Percentiles rank a stretch among this genome's conserved stretches.
phyloP scores from a whole-genome alignment of 768 basidiomycete genomes.

The Tylopilus balloui region DNA sequence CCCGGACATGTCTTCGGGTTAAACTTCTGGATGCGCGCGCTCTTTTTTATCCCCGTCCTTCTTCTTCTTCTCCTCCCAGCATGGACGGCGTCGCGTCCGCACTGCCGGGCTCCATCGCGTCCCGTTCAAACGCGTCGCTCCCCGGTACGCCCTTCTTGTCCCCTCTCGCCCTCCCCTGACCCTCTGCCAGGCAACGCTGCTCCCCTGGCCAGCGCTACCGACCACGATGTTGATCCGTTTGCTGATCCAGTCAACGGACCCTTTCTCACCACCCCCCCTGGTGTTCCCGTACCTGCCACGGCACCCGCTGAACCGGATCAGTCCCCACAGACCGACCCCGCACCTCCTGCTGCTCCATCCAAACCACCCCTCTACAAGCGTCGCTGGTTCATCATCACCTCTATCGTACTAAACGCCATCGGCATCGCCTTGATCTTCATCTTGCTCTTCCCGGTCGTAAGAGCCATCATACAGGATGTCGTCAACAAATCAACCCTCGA shows the following conservation, averaged over 20 bases:
- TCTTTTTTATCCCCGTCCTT: neutral
- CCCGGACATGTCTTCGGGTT: too few species aligned
- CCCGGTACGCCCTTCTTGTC: neutral
- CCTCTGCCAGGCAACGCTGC: constrained; percentile 9
- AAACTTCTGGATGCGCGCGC: too few species aligned
- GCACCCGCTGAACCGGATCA: neutral
- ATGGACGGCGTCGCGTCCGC: constrained; percentile 6
- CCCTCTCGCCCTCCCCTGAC: neutral
- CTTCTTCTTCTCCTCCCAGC: neutral
- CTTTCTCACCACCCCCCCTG: constrained; percentile 6
- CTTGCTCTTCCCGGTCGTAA: constrained; percentile 62
- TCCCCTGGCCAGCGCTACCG: constrained; percentile 1
- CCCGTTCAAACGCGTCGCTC: constrained; percentile 16
- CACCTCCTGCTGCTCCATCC: constrained; percentile 3
- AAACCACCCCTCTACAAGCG: constrained; percentile 53
- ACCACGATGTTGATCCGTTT: constrained; percentile 3
- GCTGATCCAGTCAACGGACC: constrained; percentile 11
- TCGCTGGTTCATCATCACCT: constrained; percentile 59
- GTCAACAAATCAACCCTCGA: constrained; percentile 53
- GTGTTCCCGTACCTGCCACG: neutral
- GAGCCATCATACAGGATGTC: constrained; percentile 61
- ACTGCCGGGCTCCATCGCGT: neutral
- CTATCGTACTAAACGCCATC: constrained; percentile 45
- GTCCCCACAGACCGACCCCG: neutral
- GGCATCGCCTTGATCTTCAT: constrained; percentile 64